These are phyloP conservation scores for Penicilliopsis zonata DNA, from an alignment of 495 filamentous ascomycete species.

Conservation along the genomic window DNA sequence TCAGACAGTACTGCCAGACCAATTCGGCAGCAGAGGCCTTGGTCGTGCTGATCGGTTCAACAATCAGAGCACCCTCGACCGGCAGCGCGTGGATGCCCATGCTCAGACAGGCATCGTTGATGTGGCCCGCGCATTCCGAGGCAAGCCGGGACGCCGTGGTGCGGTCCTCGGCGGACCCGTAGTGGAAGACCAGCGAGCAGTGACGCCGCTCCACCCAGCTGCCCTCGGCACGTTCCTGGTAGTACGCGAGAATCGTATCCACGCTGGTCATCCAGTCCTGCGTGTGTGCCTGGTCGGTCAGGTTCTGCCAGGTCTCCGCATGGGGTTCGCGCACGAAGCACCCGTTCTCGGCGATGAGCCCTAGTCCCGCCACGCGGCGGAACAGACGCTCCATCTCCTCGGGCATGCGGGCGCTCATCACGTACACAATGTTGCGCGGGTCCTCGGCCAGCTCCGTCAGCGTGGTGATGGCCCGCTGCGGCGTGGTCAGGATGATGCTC, in stretches of 20 bases:
- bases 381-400: slow-evolving; percentile 84
- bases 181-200: slow-evolving; percentile 81
- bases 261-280: slow-evolving; percentile 68
- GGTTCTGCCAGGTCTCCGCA: slow-evolving; percentile 55
- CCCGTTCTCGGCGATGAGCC: slow-evolving; percentile 86
- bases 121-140: slow-evolving; percentile 77
- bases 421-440: slow-evolving; percentile 72
- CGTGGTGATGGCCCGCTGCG: slow-evolving; percentile 68
- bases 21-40: slow-evolving; percentile 66
- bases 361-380: slow-evolving; percentile 61
- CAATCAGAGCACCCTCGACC: slow-evolving; percentile 62
- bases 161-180: slow-evolving; percentile 67
- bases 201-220: slow-evolving; percentile 76
- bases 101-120: slow-evolving; percentile 79
- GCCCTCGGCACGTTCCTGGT: slow-evolving; percentile 75
- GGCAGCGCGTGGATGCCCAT: slow-evolving; percentile 77
- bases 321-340: slow-evolving; percentile 69
- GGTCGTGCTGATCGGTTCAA: slow-evolving; percentile 70
- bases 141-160: slow-evolving; percentile 62
- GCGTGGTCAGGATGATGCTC: slow-evolving; percentile 70
- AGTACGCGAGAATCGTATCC: slow-evolving; percentile 67
- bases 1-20: slow-evolving; percentile 49
- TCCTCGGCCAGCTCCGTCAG: slow-evolving; percentile 70
- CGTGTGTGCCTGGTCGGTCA: slow-evolving; percentile 56
- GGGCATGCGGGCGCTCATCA: slow-evolving; percentile 77